Conservation (phyloP, 805 yeast genomes). For the Spathaspora passalidarum region DNA sequence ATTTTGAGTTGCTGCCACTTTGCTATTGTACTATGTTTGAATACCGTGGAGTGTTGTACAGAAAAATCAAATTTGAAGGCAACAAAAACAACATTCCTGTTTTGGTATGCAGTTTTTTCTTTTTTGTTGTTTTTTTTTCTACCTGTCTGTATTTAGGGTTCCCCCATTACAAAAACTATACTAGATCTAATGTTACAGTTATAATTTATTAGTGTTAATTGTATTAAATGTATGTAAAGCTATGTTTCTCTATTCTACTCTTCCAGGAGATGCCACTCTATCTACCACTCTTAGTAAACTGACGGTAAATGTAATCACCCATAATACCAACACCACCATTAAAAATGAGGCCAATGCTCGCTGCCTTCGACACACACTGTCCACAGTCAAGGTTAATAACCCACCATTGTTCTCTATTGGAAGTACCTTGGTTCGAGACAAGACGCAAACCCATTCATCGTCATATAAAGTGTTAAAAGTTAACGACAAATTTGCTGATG, state of each 20-base stretch:
- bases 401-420: constrained; percentile 21
- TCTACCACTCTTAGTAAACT: constrained; percentile 82
- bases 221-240: neutral
- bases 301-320: constrained; percentile 84
- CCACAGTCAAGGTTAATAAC: constrained; percentile 22
- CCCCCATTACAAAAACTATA: too few species aligned
- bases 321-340: constrained; percentile 68
- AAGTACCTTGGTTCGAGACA: neutral
- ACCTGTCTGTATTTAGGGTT: too few species aligned
- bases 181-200: too few species aligned
- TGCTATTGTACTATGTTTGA: too few species aligned
- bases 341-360: constrained; percentile 74
- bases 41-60: too few species aligned
- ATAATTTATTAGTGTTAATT: neutral
- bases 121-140: too few species aligned
- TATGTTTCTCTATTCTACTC: neutral
- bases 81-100: neutral
- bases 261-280: constrained; percentile 34
- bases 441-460: constrained; percentile 68
- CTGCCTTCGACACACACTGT: constrained; percentile 72
- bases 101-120: neutral
- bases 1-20: neutral
- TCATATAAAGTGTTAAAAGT: constrained; percentile 83
- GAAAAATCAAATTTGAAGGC: neutral
- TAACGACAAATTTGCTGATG: constrained; percentile 82